A percentile compares a stretch with the other conserved stretches of the same genome.
Evolutionary conservation across 345 rosid species (phyloP).

Genomic region (Corymbia maculata): DNA sequence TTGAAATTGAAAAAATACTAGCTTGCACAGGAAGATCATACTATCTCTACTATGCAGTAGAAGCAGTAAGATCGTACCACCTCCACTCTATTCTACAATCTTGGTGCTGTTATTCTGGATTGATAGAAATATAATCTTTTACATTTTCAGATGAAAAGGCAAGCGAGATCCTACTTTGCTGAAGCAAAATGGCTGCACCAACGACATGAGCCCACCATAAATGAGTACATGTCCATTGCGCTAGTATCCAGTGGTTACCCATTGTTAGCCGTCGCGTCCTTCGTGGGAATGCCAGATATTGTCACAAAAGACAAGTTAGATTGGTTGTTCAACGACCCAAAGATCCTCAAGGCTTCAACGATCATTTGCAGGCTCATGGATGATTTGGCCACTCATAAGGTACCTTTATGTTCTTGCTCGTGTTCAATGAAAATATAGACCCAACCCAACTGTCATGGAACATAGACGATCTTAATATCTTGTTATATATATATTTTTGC

Average conservation of each 20-base stretch:
- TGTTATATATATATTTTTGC: neutral
- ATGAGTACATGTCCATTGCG: neutral
- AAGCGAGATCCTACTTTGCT: neutral
- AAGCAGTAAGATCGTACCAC: conserved; percentile 5
- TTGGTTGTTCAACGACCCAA: conserved; percentile 1
- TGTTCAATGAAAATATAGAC: neutral
- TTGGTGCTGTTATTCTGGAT: neutral
- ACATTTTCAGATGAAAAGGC: neutral
- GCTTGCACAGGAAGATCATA: neutral
- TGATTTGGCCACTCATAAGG: conserved; percentile 11
- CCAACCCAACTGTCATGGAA: neutral
- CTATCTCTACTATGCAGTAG: conserved; percentile 6
- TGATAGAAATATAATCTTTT: neutral
- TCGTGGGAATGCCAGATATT: neutral
- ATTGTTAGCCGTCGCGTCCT: neutral
- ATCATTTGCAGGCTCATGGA: conserved; percentile 8
- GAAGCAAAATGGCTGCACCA: neutral
- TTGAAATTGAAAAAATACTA: conserved; percentile 9
- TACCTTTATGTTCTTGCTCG: neutral
- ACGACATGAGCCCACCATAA: neutral
- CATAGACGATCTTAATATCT: neutral
- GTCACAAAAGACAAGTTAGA: conserved; percentile 4
- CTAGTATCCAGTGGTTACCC: neutral
- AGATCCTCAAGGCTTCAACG: neutral
- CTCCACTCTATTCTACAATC: neutral